Percentiles rank a stretch among this genome's conserved stretches.
Evolutionary conservation across 2,329 filamentous ascomycete species (phyloP).

Genomic region (Ambrosiella xylebori): DNA sequence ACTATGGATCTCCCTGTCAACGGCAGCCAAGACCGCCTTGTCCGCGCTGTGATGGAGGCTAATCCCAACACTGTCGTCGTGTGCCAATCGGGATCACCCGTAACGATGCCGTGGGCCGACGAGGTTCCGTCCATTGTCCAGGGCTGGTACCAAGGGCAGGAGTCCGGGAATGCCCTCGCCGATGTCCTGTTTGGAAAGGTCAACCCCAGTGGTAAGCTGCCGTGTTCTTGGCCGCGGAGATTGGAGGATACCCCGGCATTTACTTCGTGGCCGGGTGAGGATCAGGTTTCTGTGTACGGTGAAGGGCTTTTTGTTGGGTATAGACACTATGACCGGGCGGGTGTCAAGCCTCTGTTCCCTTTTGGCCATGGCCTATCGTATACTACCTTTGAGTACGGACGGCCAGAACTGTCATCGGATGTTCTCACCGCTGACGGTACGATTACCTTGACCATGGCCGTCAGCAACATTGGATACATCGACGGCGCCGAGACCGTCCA

Average conservation of each 20-base stretch:
- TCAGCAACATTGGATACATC: slow-evolving; percentile 37
- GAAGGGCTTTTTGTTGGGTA: slow-evolving; percentile 62
- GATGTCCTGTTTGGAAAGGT: slow-evolving; percentile 47
- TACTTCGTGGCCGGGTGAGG: slow-evolving; percentile 58
- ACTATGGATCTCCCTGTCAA: slow-evolving; percentile 50
- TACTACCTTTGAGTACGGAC: slow-evolving; percentile 48
- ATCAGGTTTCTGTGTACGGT: slow-evolving; percentile 49
- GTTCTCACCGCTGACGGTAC: slow-evolving; percentile 23
- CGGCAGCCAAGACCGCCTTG: slow-evolving; percentile 43
- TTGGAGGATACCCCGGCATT: slow-evolving; percentile 52
- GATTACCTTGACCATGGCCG: slow-evolving; percentile 29
- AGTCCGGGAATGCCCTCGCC: slow-evolving; percentile 51
- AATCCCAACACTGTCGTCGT: slow-evolving; percentile 52
- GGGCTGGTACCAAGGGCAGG: slow-evolving; percentile 59
- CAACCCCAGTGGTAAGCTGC: slow-evolving; percentile 52
- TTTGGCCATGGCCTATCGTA: slow-evolving; percentile 64
- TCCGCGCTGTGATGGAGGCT: slow-evolving; percentile 42
- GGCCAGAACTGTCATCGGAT: slow-evolving; percentile 30
- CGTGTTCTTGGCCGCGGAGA: slow-evolving; percentile 48
- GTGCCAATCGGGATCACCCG: slow-evolving; percentile 50
- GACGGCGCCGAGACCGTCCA: slow-evolving; percentile 49
- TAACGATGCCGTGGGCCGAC: slow-evolving; percentile 53
- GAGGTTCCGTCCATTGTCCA: slow-evolving; percentile 50
- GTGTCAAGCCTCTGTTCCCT: slow-evolving; percentile 44
- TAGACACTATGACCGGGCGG: slow-evolving; percentile 48